These are phyloP conservation scores for Xylariaceae sp. DNA, from an alignment of 2,329 filamentous ascomycete species.

Conservation along the genomic window DNA sequence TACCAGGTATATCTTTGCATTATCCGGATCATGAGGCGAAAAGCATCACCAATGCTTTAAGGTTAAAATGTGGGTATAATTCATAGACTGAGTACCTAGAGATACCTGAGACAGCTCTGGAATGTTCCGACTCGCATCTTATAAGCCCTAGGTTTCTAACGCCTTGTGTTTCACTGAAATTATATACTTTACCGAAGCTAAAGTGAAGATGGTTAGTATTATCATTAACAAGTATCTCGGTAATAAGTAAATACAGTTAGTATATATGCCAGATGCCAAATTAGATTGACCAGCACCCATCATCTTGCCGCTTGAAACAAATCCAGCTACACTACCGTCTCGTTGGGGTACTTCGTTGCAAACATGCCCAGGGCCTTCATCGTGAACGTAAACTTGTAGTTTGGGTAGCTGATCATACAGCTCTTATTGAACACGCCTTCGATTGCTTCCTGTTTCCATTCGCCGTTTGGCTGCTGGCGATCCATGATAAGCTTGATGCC, in stretches of 20 bases:
- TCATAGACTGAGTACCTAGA: no score
- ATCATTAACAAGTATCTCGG: not conserved
- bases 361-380: slow-evolving; percentile 95
- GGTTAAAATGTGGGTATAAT: no score
- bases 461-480: slow-evolving; percentile 83
- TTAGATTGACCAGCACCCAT: no score
- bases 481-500: slow-evolving; percentile 82
- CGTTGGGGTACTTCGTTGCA: slow-evolving; percentile 69
- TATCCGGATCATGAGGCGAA: not conserved
- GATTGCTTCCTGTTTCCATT: slow-evolving; percentile 94
- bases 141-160: no score
- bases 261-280: no score
- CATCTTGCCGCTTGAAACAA: not conserved
- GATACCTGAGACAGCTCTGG: no score
- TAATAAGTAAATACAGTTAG: no score
- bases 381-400: slow-evolving; percentile 97
- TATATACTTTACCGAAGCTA: not conserved
- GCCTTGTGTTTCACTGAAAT: no score
- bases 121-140: no score
- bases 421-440: slow-evolving; percentile 99
- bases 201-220: not conserved
- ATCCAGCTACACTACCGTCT: slow-evolving; percentile 47
- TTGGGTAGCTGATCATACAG: slow-evolving; percentile 98
- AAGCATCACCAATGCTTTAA: no score
- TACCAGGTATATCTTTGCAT: not conserved